Conservation (phyloP, 2,329 filamentous ascomycete genomes). For the Elsinoe perseae region DNA sequence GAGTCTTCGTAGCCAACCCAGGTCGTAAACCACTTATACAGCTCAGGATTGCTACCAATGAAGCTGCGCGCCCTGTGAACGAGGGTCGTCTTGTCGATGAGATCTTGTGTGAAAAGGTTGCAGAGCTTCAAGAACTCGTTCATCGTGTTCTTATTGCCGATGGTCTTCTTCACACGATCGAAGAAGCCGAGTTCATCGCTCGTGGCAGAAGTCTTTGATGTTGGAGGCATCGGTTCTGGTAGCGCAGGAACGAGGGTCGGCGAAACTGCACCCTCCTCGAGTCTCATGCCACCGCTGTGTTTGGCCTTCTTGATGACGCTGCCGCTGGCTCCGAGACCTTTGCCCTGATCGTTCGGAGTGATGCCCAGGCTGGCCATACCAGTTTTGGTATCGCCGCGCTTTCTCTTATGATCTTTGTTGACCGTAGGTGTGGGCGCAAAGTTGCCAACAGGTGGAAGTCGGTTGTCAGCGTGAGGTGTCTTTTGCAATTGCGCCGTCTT, state of each 20-base stretch:
- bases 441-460: slow-evolving; percentile 85
- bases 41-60: slow-evolving; percentile 77
- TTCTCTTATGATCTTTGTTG: slow-evolving; percentile 70
- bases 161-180: slow-evolving; percentile 91
- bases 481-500: slow-evolving; percentile 40
- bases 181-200: slow-evolving; percentile 89
- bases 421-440: slow-evolving; percentile 80
- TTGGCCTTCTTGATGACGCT: slow-evolving; percentile 52
- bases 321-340: slow-evolving; percentile 5
- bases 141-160: slow-evolving; percentile 85
- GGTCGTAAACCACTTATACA: slow-evolving; percentile 80
- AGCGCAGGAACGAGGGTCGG: slow-evolving; percentile 82
- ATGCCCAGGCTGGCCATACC: slow-evolving; percentile 10
- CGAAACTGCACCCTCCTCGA: slow-evolving; percentile 58
- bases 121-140: slow-evolving; percentile 95
- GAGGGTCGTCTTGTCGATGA: slow-evolving; percentile 78
- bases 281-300: slow-evolving; percentile 57
- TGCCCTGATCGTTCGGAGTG: background rate
- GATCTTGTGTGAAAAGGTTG: slow-evolving; percentile 87
- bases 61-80: slow-evolving; percentile 77
- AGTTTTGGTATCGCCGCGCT: slow-evolving; percentile 17
- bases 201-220: slow-evolving; percentile 62
- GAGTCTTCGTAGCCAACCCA: slow-evolving; percentile 73
- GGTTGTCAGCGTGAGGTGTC: slow-evolving; percentile 40
- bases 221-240: slow-evolving; percentile 77